Base-by-base conservation (phyloP, 2,329 filamentous ascomycete genomes). In the Colletotrichum sp. region DNA sequence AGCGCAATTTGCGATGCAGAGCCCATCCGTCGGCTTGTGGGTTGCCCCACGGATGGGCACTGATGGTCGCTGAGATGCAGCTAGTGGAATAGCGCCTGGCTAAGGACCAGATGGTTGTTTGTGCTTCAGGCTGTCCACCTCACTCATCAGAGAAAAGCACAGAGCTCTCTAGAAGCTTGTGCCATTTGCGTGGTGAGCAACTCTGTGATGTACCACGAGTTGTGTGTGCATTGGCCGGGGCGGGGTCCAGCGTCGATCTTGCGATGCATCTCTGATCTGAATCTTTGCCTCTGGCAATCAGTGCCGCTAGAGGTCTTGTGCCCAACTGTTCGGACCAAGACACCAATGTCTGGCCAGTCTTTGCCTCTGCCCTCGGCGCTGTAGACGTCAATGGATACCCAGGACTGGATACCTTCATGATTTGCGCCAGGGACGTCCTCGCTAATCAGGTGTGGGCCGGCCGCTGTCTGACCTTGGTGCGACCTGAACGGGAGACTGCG, bases 351-450 rank as follows among this genome's bases (percentile, higher is more conserved):
- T 32, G 34, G 28, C 8, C 21, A 10, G n/a, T 16, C 66, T 24
- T 8, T 49, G 5, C 44, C 44, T 49, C 9, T 49, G 44, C 44
- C 44, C 10, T 21, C 30, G 32, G 52, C 62, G n/a, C 24, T 18
- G 62, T 24, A 44, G 49, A 59, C 52, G 68, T 63, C 57, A 52
- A 63, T 70, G 68, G 36, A 63, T 63, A 69, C 52, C 55, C 36
- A 24, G 36, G 36, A 70, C 68, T 70, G 68, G 68, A 70, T 36
- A 66, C 63, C n/a, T 60, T 66, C 28, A 62, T 70, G 75, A 77
- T 77, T 75, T 77, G 75, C 75, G 71, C 75, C 60, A 75, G 75
- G 71, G 75, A 71, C 59, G 72, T 77, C 70, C 75, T 77, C 75
- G 75, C 75, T 75, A 75, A 77, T 77, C 75, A 77, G 66, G 44